Conservation (phyloP, 305 asterid genomes). For the Solanum hybrid region DNA sequence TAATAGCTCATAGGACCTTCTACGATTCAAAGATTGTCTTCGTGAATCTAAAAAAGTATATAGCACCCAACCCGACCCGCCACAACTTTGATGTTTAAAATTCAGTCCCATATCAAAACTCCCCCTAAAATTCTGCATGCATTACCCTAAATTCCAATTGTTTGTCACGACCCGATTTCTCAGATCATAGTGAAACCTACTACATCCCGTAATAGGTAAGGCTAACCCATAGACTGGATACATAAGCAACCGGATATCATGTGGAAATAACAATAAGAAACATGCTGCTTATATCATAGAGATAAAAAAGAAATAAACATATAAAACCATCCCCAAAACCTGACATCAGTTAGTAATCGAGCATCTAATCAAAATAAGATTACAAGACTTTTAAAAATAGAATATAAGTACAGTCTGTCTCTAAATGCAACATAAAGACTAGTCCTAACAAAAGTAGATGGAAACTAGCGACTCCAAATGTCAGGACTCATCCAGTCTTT, state of each 20-base stretch:
- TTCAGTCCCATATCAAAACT: not conserved
- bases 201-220: not conserved
- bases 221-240: not conserved
- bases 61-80: not conserved
- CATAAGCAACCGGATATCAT: not conserved
- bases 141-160: not conserved
- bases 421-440: not conserved
- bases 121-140: not conserved
- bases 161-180: not conserved
- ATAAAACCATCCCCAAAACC: not conserved
- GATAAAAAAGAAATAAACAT: not conserved
- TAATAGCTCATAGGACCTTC: not conserved
- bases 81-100: not conserved
- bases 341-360: not conserved
- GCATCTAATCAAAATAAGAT: not conserved
- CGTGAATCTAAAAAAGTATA: not conserved
- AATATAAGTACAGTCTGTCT: not conserved
- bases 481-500: not conserved
- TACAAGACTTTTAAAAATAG: not conserved
- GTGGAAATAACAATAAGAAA: not conserved
- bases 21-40: not conserved
- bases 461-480: not conserved
- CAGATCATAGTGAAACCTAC: not conserved
- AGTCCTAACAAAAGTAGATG: not conserved
- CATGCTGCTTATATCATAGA: not conserved